Conservation (phyloP, 1,284 basidiomycete species). For the Boletus coffeatus region DNA sequence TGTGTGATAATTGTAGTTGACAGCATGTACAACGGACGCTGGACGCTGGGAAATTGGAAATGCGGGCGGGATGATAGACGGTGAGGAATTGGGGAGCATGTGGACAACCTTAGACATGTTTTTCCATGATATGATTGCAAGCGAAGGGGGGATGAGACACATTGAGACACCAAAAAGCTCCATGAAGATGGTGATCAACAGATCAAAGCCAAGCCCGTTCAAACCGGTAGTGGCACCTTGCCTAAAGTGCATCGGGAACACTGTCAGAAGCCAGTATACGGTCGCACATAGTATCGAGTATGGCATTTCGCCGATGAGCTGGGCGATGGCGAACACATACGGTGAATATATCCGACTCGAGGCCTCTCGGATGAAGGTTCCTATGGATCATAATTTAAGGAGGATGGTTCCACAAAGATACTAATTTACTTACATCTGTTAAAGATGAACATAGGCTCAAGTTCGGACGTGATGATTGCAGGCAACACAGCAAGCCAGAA, state of each 20-base stretch:
- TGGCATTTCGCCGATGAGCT: conserved; percentile 79
- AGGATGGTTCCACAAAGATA: neutral
- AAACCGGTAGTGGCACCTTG: conserved; percentile 50
- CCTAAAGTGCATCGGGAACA: conserved; percentile 71
- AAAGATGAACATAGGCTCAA: conserved; percentile 85
- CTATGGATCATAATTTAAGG: conserved; percentile 13
- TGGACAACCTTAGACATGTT: too few relatives aligned
- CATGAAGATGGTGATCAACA: conserved; percentile 67
- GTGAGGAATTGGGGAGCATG: too few relatives aligned
- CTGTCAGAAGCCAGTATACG: conserved; percentile 77
- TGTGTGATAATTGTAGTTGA: too few relatives aligned
- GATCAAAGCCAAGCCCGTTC: conserved; percentile 70
- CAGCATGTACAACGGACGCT: too few relatives aligned
- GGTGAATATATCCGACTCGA: conserved; percentile 77
- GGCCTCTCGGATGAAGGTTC: conserved; percentile 66
- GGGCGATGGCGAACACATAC: conserved; percentile 78
- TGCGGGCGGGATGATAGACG: too few relatives aligned
- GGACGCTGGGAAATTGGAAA: too few relatives aligned
- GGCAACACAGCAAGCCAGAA: conserved; percentile 71
- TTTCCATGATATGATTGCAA: too few relatives aligned
- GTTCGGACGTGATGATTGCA: conserved; percentile 73
- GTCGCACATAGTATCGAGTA: conserved; percentile 70
- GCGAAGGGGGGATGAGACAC: too few relatives aligned
- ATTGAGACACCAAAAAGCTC: conserved; percentile 74
- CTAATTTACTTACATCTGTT: conserved; percentile 49